Base-by-base conservation (phyloP, 2,329 filamentous ascomycete genomes). In the Ceratocystis alfenasii region DNA sequence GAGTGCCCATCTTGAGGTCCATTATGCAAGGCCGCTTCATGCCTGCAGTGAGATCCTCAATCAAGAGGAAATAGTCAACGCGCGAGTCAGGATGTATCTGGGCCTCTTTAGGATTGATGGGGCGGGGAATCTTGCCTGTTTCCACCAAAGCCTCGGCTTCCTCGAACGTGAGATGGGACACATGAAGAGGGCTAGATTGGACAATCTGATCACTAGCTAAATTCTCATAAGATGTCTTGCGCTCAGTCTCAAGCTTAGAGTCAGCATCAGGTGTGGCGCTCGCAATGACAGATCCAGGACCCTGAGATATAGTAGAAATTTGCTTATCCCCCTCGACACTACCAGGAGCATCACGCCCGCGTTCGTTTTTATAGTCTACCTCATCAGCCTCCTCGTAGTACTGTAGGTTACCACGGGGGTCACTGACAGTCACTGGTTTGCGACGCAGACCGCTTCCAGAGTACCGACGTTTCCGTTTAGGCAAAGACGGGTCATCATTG, bases 11-110 rank as follows among this genome's bases (percentile, higher is more conserved):
- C 74, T 99, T 99, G 69, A 99, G 80, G 73, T 99, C 94, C 75
- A 99, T 88, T 68, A 99, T 95, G 76, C 94, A 97, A 4, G 94
- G 94, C 63, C 89, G 86, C 73, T 90, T 92, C 94, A 99, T 97
- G 44, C 93, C 93, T 1, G 93, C 89, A 0, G 94, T 99, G 61
- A 99, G 81, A 74, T 99, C 94, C 75, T 99, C 94, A 8, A 99
- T 78, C 0, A 99, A 80, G 15, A 99, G 79, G 73, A 99, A 99
- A 73, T 93, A 95, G 71, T 96, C 90, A 3, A 95, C 89, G 41
- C 93, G 86, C 2, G 80, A 80, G 66, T 83, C 80, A 15, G 76
- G 77, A 60, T 83, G 81, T 10, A 80, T 82, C 71, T 89, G 86
- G 1, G 87, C 88, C 73, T 90, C 87, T 74, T 90, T 90, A 1